Evolutionary conservation across 371 early-diverging fungal genomes (phyloP).

Genomic region (Haplosporangium sp.): DNA sequence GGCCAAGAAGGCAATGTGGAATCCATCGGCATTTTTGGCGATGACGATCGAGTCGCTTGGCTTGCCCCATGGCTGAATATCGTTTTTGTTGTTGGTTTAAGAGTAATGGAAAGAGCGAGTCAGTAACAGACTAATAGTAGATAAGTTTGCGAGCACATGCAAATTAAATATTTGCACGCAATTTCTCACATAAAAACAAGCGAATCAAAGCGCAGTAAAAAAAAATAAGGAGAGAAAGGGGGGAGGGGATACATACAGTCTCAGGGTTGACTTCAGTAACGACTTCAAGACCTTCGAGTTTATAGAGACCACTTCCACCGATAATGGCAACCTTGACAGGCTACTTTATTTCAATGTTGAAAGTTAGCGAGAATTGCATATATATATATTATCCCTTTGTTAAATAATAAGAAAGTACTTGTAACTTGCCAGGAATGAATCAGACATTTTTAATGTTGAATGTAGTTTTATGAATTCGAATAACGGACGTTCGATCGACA

Average conservation of each 20-base stretch:
- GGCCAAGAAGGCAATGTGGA: constrained; percentile 95
- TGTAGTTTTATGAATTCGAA: too few relatives aligned
- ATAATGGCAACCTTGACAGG: constrained; percentile 89
- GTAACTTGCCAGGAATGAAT: constrained; percentile 36
- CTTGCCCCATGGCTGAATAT: constrained; percentile 88
- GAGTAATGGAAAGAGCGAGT: neutral
- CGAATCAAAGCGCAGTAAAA: neutral
- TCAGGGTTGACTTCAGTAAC: constrained; percentile 87
- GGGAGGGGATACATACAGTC: constrained; percentile 69
- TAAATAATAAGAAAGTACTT: too few relatives aligned
- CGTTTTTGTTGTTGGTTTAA: neutral
- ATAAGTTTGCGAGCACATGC: constrained; percentile 9
- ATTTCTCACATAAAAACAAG: neutral
- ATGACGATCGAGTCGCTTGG: constrained; percentile 84
- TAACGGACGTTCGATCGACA: too few relatives aligned
- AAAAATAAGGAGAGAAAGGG: neutral
- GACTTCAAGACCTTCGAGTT: constrained; percentile 86
- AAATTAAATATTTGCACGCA: neutral
- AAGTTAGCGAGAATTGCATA: neutral
- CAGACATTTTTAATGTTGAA: constrained; percentile 8
- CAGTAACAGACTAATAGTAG: neutral
- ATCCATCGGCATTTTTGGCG: constrained; percentile 75
- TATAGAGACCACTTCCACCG: constrained; percentile 96
- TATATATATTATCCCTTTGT: too few relatives aligned
- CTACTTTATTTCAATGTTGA: constrained; percentile 17